Base-by-base conservation (phyloP, 1,284 basidiomycete species). In the Heterobasidion irregulare region DNA sequence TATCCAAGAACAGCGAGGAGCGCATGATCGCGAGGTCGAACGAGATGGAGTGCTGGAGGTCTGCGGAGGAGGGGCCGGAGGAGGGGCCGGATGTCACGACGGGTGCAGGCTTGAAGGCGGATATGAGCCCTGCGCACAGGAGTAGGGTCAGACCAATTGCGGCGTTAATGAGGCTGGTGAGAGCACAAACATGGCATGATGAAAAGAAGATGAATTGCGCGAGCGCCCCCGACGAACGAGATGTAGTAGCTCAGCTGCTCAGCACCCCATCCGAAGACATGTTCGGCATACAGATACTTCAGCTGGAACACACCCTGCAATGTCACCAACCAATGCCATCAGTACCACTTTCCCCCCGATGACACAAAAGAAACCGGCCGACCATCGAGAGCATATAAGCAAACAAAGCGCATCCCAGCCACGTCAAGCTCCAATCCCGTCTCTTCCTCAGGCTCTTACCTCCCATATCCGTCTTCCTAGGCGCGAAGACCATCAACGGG, bases 11-110 rank as follows among this genome's bases (percentile, higher is more conserved):
- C 57, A 90, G 72, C 7, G 85, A 89, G 49, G 72, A 70, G 35
- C 77, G 76, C 34, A 84, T 73, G 45, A 90, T 67, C 6, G 72
- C 63, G 2, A 89, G 72, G 67, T 92, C 89, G 62, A 90, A 91
- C 16, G 72, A 69, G 63, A 90, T 86, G 62, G 86, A 86, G 33
- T 73, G 74, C 19, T 77, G 73, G 26, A 88, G 74, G 18, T 78
- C 75, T 1, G 70, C 67, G 6, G 76, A 72, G 54, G 77, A 76
- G 5, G 74, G 72, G 61, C 76, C 79, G 57, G 63, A 64, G 41
- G 61, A 35, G 18, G 58, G 59, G 1, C 47, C 19, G 2, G 56
- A 49, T 33, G 61, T 5, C 36, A 69, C 7, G n/a, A 12, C 34
- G 32, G 32, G 46, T 32, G n/a, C 67, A 3, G 77, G 78, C 62